A percentile compares a stretch with the other conserved stretches of the same genome.
Evolutionary conservation across 2,329 filamentous ascomycete species (phyloP).

Genomic region (Plenodomus biglobosus): DNA sequence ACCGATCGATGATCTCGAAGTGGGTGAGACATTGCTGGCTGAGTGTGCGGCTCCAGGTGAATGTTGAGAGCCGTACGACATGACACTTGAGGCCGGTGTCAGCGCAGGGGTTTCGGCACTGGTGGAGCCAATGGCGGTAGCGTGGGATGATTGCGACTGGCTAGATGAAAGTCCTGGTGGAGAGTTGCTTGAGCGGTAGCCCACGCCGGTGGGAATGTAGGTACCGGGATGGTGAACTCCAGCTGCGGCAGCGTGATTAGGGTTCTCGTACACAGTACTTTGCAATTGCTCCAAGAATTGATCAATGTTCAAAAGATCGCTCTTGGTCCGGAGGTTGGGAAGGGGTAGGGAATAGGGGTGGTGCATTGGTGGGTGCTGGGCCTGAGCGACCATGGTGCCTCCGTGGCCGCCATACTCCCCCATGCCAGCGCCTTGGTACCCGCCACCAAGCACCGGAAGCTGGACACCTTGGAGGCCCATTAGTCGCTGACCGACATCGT

Average conservation of each 20-base stretch:
- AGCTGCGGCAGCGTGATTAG: constrained; percentile 75
- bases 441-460: constrained; percentile 46
- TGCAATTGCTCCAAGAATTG: constrained; percentile 95
- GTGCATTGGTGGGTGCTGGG: constrained; percentile 66
- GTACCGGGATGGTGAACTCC: constrained; percentile 77
- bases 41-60: constrained; percentile 72
- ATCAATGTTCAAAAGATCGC: constrained; percentile 89
- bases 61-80: constrained; percentile 77
- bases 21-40: constrained; percentile 64
- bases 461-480: constrained; percentile 74
- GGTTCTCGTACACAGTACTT: constrained; percentile 91
- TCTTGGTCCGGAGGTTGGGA: constrained; percentile 90
- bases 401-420: constrained; percentile 57
- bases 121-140: constrained; percentile 45
- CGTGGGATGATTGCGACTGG: constrained; percentile 56
- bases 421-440: constrained; percentile 43
- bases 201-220: constrained; percentile 57
- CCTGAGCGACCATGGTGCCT: constrained; percentile 58
- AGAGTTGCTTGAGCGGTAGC: constrained; percentile 60
- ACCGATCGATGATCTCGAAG: constrained; percentile 57
- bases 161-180: constrained; percentile 48
- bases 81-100: constrained; percentile 72
- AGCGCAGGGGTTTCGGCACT: constrained; percentile 69
- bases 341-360: constrained; percentile 84
- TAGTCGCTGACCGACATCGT: constrained; percentile 85